A percentile compares a stretch with the other conserved stretches of the same genome.
Evolutionary conservation across 305 asterid genomes (phyloP).

Genomic region (Solanum aculeatissimum): DNA sequence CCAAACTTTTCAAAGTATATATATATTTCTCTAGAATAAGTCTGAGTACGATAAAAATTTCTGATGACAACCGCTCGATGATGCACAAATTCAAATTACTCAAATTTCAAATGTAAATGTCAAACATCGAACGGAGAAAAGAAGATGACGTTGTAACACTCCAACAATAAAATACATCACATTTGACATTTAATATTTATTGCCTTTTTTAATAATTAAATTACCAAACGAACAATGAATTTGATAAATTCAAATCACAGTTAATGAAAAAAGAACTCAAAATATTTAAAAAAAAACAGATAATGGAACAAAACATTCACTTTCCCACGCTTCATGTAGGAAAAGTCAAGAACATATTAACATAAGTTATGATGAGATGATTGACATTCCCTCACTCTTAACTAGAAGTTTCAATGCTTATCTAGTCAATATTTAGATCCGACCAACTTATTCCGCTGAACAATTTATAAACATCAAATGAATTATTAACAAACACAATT

Average conservation of each 20-base stretch:
- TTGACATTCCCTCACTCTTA: neutral
- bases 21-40: no score
- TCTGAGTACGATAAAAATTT: no score
- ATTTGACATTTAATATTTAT: neutral
- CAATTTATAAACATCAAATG: neutral
- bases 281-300: neutral
- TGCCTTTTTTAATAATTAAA: neutral
- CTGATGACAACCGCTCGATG: no score
- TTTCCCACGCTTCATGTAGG: neutral
- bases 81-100: no score
- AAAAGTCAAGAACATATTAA: neutral
- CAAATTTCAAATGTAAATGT: no score
- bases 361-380: neutral
- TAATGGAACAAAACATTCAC: neutral
- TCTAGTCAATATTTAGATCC: neutral
- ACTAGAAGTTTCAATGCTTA: neutral
- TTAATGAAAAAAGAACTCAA: neutral
- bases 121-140: neutral
- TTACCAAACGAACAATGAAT: neutral
- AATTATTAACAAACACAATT: neutral
- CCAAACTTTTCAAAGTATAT: no score
- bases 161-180: neutral
- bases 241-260: neutral
- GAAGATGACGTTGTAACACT: neutral
- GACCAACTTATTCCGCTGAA: neutral